These are phyloP conservation scores for Adansonia grandidieri DNA, from an alignment of 441 rosid genomes.

Conservation along the genomic window DNA sequence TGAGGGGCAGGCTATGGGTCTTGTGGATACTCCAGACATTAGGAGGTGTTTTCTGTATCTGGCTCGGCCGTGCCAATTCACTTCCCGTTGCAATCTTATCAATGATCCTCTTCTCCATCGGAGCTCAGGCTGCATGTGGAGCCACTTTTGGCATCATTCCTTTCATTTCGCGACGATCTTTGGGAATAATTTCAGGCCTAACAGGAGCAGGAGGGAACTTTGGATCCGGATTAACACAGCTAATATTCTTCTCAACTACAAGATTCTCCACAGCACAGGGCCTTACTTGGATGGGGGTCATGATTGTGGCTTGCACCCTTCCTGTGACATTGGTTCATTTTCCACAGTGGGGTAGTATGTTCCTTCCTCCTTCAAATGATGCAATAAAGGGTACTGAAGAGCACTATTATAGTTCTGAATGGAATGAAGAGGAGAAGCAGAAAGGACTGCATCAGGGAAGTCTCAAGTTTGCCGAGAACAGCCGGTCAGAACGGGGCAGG, in stretches of 20 bases:
- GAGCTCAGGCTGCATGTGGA: constrained; percentile 89
- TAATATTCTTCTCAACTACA: constrained; percentile 64
- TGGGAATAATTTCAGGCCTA: constrained; percentile 74
- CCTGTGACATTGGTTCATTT: constrained; percentile 67
- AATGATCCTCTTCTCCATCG: constrained; percentile 77
- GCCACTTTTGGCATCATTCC: constrained; percentile 80
- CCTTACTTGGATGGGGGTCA: constrained; percentile 69
- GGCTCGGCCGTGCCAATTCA: constrained; percentile 71
- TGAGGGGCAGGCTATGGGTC: constrained; percentile 81
- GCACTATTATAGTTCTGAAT: constrained; percentile 62
- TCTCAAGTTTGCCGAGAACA: constrained; percentile 72
- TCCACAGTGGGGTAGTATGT: constrained; percentile 92
- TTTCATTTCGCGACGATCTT: constrained; percentile 71
- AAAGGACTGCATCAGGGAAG: constrained; percentile 67
- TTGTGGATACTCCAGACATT: constrained; percentile 72
- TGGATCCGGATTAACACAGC: constrained; percentile 74
- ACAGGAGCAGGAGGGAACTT: constrained; percentile 89
- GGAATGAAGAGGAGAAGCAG: constrained; percentile 65
- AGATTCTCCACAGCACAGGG: constrained; percentile 59
- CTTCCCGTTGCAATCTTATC: constrained; percentile 62
- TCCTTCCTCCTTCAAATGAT: constrained; percentile 54
- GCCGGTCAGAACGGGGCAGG: constrained; percentile 73
- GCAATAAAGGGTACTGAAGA: constrained; percentile 56
- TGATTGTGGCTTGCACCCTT: constrained; percentile 72
- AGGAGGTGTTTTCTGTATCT: constrained; percentile 75